These are phyloP conservation scores for Beauveria australis DNA, from an alignment of 2,329 filamentous ascomycete species.

Conservation along the genomic window DNA sequence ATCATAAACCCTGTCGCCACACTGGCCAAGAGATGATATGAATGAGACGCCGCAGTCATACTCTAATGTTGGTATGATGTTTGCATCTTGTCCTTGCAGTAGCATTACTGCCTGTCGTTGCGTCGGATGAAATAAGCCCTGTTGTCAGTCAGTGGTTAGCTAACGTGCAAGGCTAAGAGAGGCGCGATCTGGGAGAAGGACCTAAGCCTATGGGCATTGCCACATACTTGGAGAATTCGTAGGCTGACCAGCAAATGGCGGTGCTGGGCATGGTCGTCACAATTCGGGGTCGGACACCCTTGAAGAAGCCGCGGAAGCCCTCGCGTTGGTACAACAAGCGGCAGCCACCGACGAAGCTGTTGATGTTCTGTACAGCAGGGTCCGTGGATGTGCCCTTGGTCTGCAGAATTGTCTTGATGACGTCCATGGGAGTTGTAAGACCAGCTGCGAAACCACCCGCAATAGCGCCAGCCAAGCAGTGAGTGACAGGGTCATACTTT, in stretches of 20 bases:
- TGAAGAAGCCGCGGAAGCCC: constrained; percentile 82
- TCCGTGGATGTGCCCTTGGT: constrained; percentile 81
- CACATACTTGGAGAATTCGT: constrained; percentile 60
- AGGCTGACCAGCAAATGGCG: constrained; percentile 93
- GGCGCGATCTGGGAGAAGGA: neutral
- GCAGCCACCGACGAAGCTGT: constrained; percentile 70
- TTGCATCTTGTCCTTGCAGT: neutral
- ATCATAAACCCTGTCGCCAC: neutral
- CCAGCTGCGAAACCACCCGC: constrained; percentile 91
- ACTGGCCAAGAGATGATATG: neutral
- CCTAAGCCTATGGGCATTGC: no score
- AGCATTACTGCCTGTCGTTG: constrained; percentile 33
- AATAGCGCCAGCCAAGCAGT: constrained; percentile 85
- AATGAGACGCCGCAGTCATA: neutral
- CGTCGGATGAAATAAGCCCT: constrained; percentile 54
- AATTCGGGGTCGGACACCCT: constrained; percentile 81
- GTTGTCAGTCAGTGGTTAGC: neutral
- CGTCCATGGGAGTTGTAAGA: constrained; percentile 91
- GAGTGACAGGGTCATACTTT: constrained; percentile 84
- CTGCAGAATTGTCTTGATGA: constrained; percentile 96
- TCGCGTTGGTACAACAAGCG: constrained; percentile 75
- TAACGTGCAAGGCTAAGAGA: neutral
- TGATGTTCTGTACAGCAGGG: constrained; percentile 74
- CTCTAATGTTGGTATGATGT: neutral
- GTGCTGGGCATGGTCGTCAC: constrained; percentile 98